Conservation (phyloP, 2,329 filamentous ascomycete species). For the Trichoderma sp. region DNA sequence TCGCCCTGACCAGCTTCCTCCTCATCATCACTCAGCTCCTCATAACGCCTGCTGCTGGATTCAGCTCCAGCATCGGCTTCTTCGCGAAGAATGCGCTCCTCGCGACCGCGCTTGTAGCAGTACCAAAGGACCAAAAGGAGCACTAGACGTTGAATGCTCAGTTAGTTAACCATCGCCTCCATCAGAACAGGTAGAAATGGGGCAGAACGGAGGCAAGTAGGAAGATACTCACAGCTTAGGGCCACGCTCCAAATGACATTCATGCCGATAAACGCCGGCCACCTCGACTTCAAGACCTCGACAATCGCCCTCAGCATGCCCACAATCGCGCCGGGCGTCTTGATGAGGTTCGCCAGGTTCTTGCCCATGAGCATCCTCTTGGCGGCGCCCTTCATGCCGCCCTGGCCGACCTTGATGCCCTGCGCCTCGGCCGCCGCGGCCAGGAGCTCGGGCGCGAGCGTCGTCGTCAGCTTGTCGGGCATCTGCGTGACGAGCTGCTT, state of each 20-base stretch:
- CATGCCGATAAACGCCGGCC: slow-evolving; percentile 87
- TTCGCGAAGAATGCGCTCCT: slow-evolving; percentile 73
- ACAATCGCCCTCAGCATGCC: slow-evolving; percentile 88
- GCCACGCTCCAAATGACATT: slow-evolving; percentile 90
- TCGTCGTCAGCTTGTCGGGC: slow-evolving; percentile 76
- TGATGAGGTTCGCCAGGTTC: slow-evolving; percentile 76
- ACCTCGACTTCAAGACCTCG: slow-evolving; percentile 80
- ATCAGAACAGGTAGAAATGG: not conserved
- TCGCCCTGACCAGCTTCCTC: not conserved
- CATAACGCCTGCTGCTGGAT: slow-evolving; percentile 44
- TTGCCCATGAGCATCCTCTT: slow-evolving; percentile 70
- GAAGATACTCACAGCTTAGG: slow-evolving; percentile 69
- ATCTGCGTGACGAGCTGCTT: slow-evolving; percentile 85
- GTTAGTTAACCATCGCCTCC: not conserved
- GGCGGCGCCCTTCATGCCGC: slow-evolving; percentile 62
- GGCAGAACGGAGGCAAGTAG: not conserved
- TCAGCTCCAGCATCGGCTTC: slow-evolving; percentile 41
- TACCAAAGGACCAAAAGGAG: slow-evolving; percentile 96
- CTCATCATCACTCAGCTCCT: slow-evolving; percentile 56
- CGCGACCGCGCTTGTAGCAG: slow-evolving; percentile 90
- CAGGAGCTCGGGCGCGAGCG: slow-evolving; percentile 78
- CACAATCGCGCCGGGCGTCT: slow-evolving; percentile 83
- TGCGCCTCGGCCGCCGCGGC: slow-evolving; percentile 77
- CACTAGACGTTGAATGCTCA: slow-evolving; percentile 53
- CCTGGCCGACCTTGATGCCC: slow-evolving; percentile 60